phyloP scores from a whole-genome alignment of 768 basidiomycete species.

The Chiua virens region DNA sequence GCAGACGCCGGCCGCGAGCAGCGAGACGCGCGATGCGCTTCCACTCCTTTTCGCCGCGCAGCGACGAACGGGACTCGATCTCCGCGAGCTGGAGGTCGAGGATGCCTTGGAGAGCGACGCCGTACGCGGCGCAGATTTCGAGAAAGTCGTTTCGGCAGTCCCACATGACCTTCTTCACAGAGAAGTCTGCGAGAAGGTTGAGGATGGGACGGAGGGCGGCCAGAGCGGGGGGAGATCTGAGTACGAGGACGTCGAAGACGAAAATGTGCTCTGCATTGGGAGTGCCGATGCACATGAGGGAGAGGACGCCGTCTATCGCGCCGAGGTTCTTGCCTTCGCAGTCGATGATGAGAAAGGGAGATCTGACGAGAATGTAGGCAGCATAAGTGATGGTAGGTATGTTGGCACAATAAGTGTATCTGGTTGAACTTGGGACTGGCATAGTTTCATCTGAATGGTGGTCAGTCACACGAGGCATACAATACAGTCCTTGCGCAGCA shows the following conservation, averaged over 20 bases:
- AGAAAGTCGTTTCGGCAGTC: conserved; percentile 43
- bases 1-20: conserved; percentile 23
- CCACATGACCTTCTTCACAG: conserved; percentile 40
- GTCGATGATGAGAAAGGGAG: conserved; percentile 35
- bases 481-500: no score
- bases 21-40: conserved; percentile 29
- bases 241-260: conserved; percentile 37
- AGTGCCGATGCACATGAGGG: conserved; percentile 37
- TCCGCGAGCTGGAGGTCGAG: conserved; percentile 45
- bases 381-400: conserved; percentile 17
- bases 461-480: conserved; percentile 11
- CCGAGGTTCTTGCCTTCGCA: conserved; percentile 42
- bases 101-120: conserved; percentile 31
- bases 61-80: conserved; percentile 27
- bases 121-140: conserved; percentile 32
- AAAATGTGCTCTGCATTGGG: conserved; percentile 32
- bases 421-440: conserved; percentile 11
- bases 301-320: conserved; percentile 29
- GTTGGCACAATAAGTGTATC: conserved; percentile 21
- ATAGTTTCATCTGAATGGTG: conserved; percentile 12
- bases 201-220: conserved; percentile 25
- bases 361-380: conserved; percentile 14
- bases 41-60: conserved; percentile 28
- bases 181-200: conserved; percentile 27
- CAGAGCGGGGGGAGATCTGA: conserved; percentile 16